Evolutionary conservation across 2,329 filamentous ascomycete genomes (phyloP).

Genomic region (Phialophora expanda): DNA sequence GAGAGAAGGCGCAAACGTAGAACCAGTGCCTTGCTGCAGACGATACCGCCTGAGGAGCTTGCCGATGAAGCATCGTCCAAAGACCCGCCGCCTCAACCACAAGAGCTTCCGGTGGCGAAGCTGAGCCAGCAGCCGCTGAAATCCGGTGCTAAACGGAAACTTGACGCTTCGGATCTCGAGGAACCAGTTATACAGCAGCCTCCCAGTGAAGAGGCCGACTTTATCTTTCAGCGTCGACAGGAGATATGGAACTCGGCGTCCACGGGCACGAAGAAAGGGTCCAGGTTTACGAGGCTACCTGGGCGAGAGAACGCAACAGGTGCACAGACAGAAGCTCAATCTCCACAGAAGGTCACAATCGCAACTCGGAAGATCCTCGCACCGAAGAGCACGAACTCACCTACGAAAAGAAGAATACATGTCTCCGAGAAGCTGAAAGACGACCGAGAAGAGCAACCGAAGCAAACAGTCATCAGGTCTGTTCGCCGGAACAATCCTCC

Average conservation of each 20-base stretch:
- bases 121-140: conserved; percentile 27
- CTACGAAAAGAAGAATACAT: conserved; percentile 35
- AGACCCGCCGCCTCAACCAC: neutral
- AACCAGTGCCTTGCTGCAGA: conserved; percentile 54
- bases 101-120: conserved; percentile 4
- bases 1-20: conserved; percentile 60
- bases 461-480: neutral
- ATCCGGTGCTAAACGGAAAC: conserved; percentile 38
- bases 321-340: conserved; percentile 9
- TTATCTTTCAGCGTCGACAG: conserved; percentile 37
- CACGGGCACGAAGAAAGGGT: conserved; percentile 30
- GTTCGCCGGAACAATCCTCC: conserved; percentile 19
- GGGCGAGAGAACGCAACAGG: conserved; percentile 29
- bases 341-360: conserved; percentile 26
- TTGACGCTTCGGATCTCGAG: conserved; percentile 37
- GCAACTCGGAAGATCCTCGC: conserved; percentile 36
- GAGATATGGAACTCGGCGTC: conserved; percentile 19
- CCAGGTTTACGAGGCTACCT: conserved; percentile 36
- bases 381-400: conserved; percentile 40
- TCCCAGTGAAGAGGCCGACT: conserved; percentile 31
- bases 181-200: conserved; percentile 21
- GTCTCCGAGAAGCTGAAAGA: conserved; percentile 31
- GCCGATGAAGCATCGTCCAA: neutral
- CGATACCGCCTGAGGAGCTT: conserved; percentile 45
- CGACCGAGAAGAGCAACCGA: conserved; percentile 13